Base-by-base conservation (phyloP, 345 rosid genomes). In the Aethionema arabicum region DNA sequence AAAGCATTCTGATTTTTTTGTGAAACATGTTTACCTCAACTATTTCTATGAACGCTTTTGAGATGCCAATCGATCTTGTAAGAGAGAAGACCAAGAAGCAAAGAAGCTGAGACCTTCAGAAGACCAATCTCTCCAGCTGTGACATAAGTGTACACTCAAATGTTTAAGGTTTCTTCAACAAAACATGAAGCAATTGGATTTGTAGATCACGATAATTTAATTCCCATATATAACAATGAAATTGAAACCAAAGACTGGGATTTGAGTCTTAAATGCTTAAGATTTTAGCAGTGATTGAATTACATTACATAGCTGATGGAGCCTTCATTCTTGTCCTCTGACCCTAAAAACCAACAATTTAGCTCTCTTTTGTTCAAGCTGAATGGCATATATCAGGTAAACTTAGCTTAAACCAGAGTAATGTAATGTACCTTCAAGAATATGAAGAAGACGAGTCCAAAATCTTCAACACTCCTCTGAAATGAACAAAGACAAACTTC, bases 351-450 rank as follows among this genome's bases (percentile, higher is more conserved):
- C 43, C 53, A 36, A 35, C 29, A 12, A 33, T 53, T 4, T 36
- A 30, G 33, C 55, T 27, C 2, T 36, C 36, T 37, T 13, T 46
- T 15, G 37, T 30, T 21, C 27, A 21, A 21, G 27, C 27, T 1
- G 1, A 21, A 21, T 21, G 27, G 27, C 27, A 21, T 21, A 31
- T 48, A 38, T 33, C 2, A 21, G 49, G 15, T 11, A 0, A 1
- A 31, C 2, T 13, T 14, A 33, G 1, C 41, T 42, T 43, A 32
- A 45, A 5, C 11, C 9, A 49, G 30, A 52, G 4, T 53, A 43
- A 9, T 27, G 4, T 14, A 12, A 53, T 7, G 7, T 77, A 88
- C 96, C 92, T 78, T 82, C 80, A 52, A 38, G 70, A 31, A 76
- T 61, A 32, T 27, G 68, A 57, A 79, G 76, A 42, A 82, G 67